Conservation (phyloP, 306 rosid genomes). For the Ochetophila trinervis region DNA sequence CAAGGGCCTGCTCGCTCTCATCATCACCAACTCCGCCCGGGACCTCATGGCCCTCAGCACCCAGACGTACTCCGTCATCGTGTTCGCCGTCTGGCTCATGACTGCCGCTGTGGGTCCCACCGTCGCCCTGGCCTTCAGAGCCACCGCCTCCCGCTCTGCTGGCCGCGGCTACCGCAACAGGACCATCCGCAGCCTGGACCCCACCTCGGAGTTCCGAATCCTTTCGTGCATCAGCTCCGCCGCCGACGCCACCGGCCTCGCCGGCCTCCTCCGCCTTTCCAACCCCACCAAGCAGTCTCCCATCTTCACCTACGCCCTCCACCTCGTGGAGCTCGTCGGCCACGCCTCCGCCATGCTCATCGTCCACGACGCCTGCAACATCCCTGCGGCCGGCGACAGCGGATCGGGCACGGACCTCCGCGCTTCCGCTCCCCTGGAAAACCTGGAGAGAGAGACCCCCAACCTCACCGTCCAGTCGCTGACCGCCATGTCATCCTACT, state of each 20-base stretch:
- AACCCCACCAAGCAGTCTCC: constrained; percentile 38
- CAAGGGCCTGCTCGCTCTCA: constrained; percentile 34
- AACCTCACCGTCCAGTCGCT: constrained; percentile 27
- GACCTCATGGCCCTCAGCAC: constrained; percentile 35
- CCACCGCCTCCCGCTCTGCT: neutral
- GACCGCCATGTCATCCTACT: constrained; percentile 38
- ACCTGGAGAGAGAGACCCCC: constrained; percentile 13
- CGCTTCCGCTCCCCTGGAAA: constrained; percentile 19
- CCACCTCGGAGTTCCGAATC: constrained; percentile 31
- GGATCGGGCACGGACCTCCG: neutral
- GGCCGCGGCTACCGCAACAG: constrained; percentile 23
- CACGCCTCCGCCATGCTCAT: constrained; percentile 45
- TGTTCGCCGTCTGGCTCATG: constrained; percentile 25
- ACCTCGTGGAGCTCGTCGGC: constrained; percentile 40
- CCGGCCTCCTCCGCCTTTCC: constrained; percentile 35
- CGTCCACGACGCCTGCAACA: constrained; percentile 35
- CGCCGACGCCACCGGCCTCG: constrained; percentile 31
- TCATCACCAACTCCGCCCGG: constrained; percentile 27
- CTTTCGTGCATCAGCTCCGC: constrained; percentile 37
- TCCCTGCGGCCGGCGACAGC: neutral
- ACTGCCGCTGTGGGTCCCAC: constrained; percentile 35
- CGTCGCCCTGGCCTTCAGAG: constrained; percentile 24
- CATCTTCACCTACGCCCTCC: constrained; percentile 29
- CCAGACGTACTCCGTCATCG: constrained; percentile 26
- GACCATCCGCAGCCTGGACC: constrained; percentile 32